These are phyloP conservation scores for Marsdenia floribunda DNA, from an alignment of 257 asterid genomes.

Conservation along the genomic window DNA sequence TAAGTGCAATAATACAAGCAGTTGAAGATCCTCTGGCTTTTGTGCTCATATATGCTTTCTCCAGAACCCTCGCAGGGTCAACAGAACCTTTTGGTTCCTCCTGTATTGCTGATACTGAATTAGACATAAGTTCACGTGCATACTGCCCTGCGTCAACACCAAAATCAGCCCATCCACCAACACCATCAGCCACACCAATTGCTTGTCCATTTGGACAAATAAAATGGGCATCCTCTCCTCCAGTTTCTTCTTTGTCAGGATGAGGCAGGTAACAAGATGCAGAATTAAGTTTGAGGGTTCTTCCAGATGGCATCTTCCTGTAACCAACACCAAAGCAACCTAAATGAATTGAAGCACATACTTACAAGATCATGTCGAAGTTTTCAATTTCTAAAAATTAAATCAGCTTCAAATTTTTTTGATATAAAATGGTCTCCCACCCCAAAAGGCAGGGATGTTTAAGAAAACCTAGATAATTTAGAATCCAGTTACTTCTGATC, in stretches of 20 bases:
- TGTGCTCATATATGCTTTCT: conserved; percentile 71
- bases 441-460: not conserved
- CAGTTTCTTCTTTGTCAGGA: conserved; percentile 96
- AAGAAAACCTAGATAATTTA: not conserved
- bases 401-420: not conserved
- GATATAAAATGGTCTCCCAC: not conserved
- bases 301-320: conserved; percentile 47
- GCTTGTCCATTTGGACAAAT: conserved; percentile 71
- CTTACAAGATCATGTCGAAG: not conserved
- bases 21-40: conserved; percentile 85
- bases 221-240: conserved; percentile 98
- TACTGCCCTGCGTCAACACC: conserved; percentile 82
- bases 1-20: conserved; percentile 91
- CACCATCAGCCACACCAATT: conserved; percentile 97
- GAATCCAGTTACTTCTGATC: not conserved
- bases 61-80: conserved; percentile 83
- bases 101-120: conserved; percentile 62
- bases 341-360: not conserved
- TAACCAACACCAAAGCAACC: conserved; percentile 21
- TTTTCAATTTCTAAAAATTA: not conserved
- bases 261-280: conserved; percentile 92
- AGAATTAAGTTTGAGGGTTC: conserved; percentile 70
- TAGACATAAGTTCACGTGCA: conserved; percentile 89
- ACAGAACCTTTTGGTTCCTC: conserved; percentile 79
- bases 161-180: conserved; percentile 96